Evolutionary conservation across 805 yeast genomes (phyloP), one percentile per base, ranked within the genome.

Genomic region (Wickerhamiella domercqiae): DNA sequence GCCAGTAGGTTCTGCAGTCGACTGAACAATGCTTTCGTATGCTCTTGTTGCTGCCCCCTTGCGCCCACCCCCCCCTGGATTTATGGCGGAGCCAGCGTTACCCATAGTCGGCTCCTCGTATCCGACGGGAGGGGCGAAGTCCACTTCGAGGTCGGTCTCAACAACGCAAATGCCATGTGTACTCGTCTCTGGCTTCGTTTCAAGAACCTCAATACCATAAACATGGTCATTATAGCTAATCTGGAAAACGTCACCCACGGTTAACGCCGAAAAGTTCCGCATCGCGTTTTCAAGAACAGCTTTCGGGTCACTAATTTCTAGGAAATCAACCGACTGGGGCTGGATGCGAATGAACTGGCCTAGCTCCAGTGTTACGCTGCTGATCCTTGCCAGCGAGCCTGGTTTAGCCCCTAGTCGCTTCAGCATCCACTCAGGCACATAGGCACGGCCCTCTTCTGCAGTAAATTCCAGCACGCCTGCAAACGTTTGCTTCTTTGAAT

Each of bases 91-190:
- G 17, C 29, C 37, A 17, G 29, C 31, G 11, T 24, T 29, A 4
- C 34, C 22, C 14, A 37, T 46, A 17, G 80, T 84, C 1, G 95
- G 95, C 54, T 87, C 97, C 15, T 81, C 94, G 54, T 90, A 90
- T 0, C 99, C 99, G 4, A 87, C 94, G 0, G 99, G 99, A 2
- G 98, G 94, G 1, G 96, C 97, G 63, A 90, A 90, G 54, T 90
- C 99, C 0, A 96, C 93, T 41, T 82, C 94, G 43, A 90, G 66
- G 61, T 90, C 98, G 0, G 98, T 90, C 55, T 90, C 99, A 20
- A 90, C 82, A 4, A 90, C 95, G 64, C 96, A 87, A 11, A 87
- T 77, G 41, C 94, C 80, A 24, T 69, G 61, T 5, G 63, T 60
- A 5, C 56, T 48, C 2, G 73, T 66, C 37, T 77, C 80, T 0